Base-by-base conservation (phyloP, 2,329 filamentous ascomycete species). In the Zymoseptoria ardabiliae region DNA sequence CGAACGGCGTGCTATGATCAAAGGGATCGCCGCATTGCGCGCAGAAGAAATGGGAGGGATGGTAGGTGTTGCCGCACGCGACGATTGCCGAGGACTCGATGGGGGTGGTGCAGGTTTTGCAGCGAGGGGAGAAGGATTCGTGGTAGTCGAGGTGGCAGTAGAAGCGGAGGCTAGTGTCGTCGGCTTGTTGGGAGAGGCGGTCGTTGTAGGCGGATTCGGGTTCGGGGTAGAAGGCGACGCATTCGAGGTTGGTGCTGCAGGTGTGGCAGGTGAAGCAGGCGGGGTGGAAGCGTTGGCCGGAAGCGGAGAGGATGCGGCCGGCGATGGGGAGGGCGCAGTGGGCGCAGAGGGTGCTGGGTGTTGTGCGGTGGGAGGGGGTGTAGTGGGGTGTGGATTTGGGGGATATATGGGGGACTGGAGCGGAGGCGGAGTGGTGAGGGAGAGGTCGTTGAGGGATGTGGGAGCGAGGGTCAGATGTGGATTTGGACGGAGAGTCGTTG, bases 111-210 rank as follows among this genome's bases (percentile, higher is more conserved):
- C 94, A 99, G 73, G 90, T 91, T 77, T 94, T 94, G 81, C 94
- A 99, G 50, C 91, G 86, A 4, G 94, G 94, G 30, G 89, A 91
- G 75, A 90, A 99, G 57, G 89, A 79, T 76, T 99, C 94, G 74
- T 99, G 94, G 84, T 92, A 99, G 78, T 99, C 94, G n/a, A 99
- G 83, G 72, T 97, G 93, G 76, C 94, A 99, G 78, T 89, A 99
- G 81, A 97, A 97, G 10, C 93, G 86, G 52, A 90, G 77, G 71
- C 93, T 88, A 50, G 88, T 86, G 67, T 93, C 89, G 49, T 74
- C 70, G 25, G 60, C 62, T 56, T 71, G 3, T 66, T 61, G 60
- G 89, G 86, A 5, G 84, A 77, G 10, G 63, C 53, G 17, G 89
- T 73, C 0, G 82, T 72, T 25, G 72, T 70, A 19, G 65, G 85